These are phyloP conservation scores for Ormosia semicastrata DNA, from an alignment of 306 rosid species.

Conservation along the genomic window DNA sequence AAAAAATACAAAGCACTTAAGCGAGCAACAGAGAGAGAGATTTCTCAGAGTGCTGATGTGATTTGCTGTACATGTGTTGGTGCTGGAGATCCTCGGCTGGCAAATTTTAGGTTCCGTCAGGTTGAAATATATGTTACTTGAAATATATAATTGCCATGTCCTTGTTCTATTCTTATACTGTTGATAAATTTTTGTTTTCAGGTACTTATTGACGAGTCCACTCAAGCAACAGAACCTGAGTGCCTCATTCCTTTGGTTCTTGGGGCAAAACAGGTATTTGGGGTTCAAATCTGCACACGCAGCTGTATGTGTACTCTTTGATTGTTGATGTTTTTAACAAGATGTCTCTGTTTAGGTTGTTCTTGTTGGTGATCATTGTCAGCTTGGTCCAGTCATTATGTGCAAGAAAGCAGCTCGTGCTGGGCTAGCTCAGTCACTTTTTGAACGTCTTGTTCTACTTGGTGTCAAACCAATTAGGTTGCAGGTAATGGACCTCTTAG, in stretches of 20 bases:
- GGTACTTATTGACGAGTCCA: slow-evolving; percentile 99
- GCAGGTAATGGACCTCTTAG: slow-evolving; percentile 63
- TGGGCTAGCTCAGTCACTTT: slow-evolving; percentile 95
- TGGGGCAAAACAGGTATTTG: slow-evolving; percentile 93
- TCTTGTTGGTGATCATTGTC: slow-evolving; percentile 99
- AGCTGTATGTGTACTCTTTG: not conserved
- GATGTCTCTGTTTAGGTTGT: slow-evolving; percentile 62
- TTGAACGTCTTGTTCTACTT: slow-evolving; percentile 95
- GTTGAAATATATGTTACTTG: slow-evolving; percentile 45
- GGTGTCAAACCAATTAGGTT: slow-evolving; percentile 97
- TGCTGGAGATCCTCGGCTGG: slow-evolving; percentile 96
- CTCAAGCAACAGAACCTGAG: slow-evolving; percentile 98
- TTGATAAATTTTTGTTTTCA: slow-evolving; percentile 21
- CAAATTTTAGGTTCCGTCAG: slow-evolving; percentile 99
- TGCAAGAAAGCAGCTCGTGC: slow-evolving; percentile 99
- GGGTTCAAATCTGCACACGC: not conserved
- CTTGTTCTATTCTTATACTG: slow-evolving; percentile 28
- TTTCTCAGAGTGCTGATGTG: slow-evolving; percentile 99
- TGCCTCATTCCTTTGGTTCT: slow-evolving; percentile 99
- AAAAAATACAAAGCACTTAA: slow-evolving; percentile 96
- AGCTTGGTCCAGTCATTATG: slow-evolving; percentile 99
- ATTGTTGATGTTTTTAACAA: slow-evolving; percentile 17
- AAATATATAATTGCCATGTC: not conserved
- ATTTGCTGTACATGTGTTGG: slow-evolving; percentile 99
- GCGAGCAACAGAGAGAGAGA: slow-evolving; percentile 99